These are phyloP conservation scores for Fusarium humuli DNA, from an alignment of 2,329 filamentous ascomycete genomes.

Conservation along the genomic window DNA sequence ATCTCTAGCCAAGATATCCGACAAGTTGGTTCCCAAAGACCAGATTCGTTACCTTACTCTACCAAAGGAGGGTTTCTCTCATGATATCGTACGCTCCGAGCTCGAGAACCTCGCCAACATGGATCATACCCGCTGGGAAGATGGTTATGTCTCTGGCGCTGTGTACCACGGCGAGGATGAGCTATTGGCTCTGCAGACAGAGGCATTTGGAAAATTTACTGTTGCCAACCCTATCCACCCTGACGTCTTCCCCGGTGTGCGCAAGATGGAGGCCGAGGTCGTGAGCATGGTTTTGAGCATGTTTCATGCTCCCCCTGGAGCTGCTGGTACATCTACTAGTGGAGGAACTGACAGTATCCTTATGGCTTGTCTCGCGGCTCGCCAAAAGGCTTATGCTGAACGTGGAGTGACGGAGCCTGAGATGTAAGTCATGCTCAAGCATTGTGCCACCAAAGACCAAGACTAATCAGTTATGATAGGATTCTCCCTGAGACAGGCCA, in stretches of 20 bases:
- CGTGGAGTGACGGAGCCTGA: slow-evolving; percentile 91
- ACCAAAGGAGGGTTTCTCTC: slow-evolving; percentile 84
- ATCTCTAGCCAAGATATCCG: slow-evolving; percentile 81
- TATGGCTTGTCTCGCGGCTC: slow-evolving; percentile 91
- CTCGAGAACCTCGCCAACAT: slow-evolving; percentile 82
- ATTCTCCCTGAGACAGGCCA: slow-evolving; percentile 95
- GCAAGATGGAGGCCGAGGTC: slow-evolving; percentile 99
- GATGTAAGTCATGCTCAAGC: slow-evolving; percentile 70
- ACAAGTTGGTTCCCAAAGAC: slow-evolving; percentile 82
- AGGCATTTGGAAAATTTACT: slow-evolving; percentile 93
- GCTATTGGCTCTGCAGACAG: slow-evolving; percentile 84
- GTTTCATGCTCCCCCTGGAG: slow-evolving; percentile 89
- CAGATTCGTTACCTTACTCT: slow-evolving; percentile 79
- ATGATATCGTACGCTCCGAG: slow-evolving; percentile 83
- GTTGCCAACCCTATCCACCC: slow-evolving; percentile 97
- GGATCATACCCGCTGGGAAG: slow-evolving; percentile 97
- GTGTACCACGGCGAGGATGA: slow-evolving; percentile 94
- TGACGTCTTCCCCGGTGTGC: slow-evolving; percentile 95
- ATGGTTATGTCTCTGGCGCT: slow-evolving; percentile 91
- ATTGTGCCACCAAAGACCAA: background rate
- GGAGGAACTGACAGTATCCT: slow-evolving; percentile 97
- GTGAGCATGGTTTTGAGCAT: slow-evolving; percentile 93
- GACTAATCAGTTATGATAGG: slow-evolving; percentile 59
- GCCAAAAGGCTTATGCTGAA: slow-evolving; percentile 88
- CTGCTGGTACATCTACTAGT: slow-evolving; percentile 88